Conservation (phyloP, 2,329 filamentous ascomycete species). For the Boeremia lycopersici region DNA sequence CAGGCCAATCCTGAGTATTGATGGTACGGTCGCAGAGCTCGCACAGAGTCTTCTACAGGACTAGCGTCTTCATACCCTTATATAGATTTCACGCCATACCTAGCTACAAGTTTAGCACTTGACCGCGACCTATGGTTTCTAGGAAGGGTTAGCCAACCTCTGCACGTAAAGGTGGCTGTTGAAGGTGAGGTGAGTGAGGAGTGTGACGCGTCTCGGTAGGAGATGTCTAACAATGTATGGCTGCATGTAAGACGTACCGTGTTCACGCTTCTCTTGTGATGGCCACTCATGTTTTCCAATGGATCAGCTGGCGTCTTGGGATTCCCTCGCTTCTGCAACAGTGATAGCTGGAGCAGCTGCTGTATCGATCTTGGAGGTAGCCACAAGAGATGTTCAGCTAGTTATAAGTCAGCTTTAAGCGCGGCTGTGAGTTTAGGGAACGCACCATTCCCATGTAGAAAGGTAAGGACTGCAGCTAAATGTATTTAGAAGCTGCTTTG, state of each 20-base stretch:
- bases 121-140: slow-evolving; percentile 1
- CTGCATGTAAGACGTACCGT: slow-evolving; percentile 22
- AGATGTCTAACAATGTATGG: not conserved
- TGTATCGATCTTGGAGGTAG: too few relatives aligned
- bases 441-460: too few relatives aligned
- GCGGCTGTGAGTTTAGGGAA: too few relatives aligned
- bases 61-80: slow-evolving; percentile 24
- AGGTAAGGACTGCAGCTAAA: too few relatives aligned
- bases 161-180: not conserved
- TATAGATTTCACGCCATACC: slow-evolving; percentile 33
- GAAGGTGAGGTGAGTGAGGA: slow-evolving; percentile 18
- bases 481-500: too few relatives aligned
- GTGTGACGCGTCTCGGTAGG: not conserved
- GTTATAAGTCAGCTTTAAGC: too few relatives aligned
- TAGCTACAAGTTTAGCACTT: not conserved
- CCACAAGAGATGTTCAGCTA: too few relatives aligned
- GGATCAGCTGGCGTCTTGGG: slow-evolving; percentile 6
- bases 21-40: slow-evolving; percentile 41
- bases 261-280: slow-evolving; percentile 36
- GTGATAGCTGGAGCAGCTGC: not conserved
- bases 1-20: slow-evolving; percentile 38
- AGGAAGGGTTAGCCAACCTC: slow-evolving; percentile 4
- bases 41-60: slow-evolving; percentile 30
- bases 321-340: not conserved
- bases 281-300: slow-evolving; percentile 35